Conservation (phyloP, 2,329 filamentous ascomycete species). For the Neopestalotiopsis sp. region DNA sequence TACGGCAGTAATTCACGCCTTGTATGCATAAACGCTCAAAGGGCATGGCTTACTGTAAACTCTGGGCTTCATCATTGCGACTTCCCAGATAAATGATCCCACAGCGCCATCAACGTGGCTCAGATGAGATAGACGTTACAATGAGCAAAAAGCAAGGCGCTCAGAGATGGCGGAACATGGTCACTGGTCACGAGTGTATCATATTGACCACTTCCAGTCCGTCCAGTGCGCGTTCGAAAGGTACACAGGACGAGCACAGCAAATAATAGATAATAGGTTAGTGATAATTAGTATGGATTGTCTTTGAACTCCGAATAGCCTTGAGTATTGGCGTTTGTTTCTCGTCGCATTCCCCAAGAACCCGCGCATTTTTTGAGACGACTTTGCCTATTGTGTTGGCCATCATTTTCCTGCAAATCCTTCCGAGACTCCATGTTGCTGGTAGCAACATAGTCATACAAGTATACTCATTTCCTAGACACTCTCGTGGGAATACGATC, state of each 20-base stretch:
- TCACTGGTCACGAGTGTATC: not conserved
- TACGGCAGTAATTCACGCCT: not conserved
- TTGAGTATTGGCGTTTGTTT: no score
- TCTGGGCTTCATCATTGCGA: no score
- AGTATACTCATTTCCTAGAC: slow-evolving; percentile 27
- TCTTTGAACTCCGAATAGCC: no score
- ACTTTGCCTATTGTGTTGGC: no score
- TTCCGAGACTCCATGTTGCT: not conserved
- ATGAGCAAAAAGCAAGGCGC: not conserved
- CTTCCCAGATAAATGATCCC: no score
- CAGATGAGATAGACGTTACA: not conserved
- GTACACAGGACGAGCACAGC: no score
- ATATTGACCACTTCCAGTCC: not conserved
- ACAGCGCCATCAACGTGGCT: not conserved
- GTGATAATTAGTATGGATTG: no score
- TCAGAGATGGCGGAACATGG: not conserved
- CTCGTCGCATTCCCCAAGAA: no score
- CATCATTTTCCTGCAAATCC: not conserved
- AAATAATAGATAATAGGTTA: no score
- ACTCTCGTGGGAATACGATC: slow-evolving; percentile 35
- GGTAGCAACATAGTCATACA: not conserved
- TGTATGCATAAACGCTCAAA: not conserved
- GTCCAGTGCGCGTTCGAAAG: no score
- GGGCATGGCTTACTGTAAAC: no score
- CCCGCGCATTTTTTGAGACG: no score